Evolutionary conservation across 805 yeast species (phyloP).

Genomic region (Priceomyces castillae): DNA sequence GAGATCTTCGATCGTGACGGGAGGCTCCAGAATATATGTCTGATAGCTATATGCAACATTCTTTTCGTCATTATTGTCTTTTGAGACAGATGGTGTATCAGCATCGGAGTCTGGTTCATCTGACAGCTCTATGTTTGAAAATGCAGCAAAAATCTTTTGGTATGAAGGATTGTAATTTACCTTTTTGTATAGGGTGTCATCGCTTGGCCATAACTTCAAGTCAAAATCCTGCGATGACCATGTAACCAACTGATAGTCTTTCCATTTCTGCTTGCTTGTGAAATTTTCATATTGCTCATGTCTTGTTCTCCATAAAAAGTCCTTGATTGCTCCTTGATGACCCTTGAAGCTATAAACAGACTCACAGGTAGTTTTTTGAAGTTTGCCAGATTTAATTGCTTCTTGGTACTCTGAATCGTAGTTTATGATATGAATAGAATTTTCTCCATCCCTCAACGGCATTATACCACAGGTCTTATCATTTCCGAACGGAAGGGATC

Average conservation of each 20-base stretch:
- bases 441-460: conserved; percentile 86
- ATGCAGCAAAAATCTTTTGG: conserved; percentile 20
- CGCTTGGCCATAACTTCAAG: conserved; percentile 73
- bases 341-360: conserved; percentile 63
- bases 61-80: conserved; percentile 1
- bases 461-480: conserved; percentile 73
- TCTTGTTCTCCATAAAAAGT: conserved; percentile 78
- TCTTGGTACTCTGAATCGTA: conserved; percentile 34
- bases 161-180: conserved; percentile 40
- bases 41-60: conserved; percentile 19
- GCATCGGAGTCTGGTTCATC: conserved; percentile 7
- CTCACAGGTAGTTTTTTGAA: conserved; percentile 22
- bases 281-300: conserved; percentile 45
- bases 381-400: conserved; percentile 23
- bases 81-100: background rate
- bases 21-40: conserved; percentile 38
- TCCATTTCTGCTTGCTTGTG: conserved; percentile 52
- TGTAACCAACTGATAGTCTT: conserved; percentile 88
- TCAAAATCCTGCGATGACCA: conserved; percentile 88
- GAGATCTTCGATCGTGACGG: conserved; percentile 30
- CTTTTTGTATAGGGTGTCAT: conserved; percentile 31
- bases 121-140: conserved; percentile 15
- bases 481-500: conserved; percentile 85
- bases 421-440: conserved; percentile 56
- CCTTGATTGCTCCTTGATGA: conserved; percentile 81